These are phyloP conservation scores for Chlamydomonas schloesseri DNA, from an alignment of 139 green algal species.

Conservation along the genomic window DNA sequence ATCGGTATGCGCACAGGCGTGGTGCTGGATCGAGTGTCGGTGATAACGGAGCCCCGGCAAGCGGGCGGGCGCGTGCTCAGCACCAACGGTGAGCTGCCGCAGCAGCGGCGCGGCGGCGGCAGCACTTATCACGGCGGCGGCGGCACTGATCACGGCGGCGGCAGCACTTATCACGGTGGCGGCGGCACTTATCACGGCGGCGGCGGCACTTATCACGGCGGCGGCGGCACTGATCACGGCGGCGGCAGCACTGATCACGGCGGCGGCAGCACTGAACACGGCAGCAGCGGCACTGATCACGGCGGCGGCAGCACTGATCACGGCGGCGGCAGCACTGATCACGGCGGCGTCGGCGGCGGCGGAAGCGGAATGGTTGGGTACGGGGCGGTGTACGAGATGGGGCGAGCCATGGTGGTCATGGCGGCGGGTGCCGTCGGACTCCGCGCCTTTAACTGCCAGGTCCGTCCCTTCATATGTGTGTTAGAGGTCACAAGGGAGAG, in stretches of 20 bases:
- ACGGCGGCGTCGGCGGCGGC: not conserved
- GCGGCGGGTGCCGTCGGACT: slow-evolving; percentile 8
- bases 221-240: too few relatives aligned
- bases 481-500: not conserved
- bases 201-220: too few relatives aligned
- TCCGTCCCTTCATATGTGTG: not conserved
- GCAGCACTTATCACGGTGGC: too few relatives aligned
- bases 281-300: too few relatives aligned
- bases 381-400: slow-evolving; percentile 1
- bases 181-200: too few relatives aligned
- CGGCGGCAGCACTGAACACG: too few relatives aligned
- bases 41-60: not conserved
- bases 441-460: not conserved
- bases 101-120: too few relatives aligned
- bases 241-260: too few relatives aligned
- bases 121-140: too few relatives aligned
- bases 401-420: slow-evolving; percentile 13
- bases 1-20: not conserved
- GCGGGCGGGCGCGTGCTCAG: not conserved
- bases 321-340: not conserved
- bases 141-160: too few relatives aligned
- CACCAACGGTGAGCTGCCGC: too few relatives aligned
- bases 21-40: slow-evolving; percentile 6
- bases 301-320: too few relatives aligned
- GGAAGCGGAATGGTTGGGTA: not conserved